Evolutionary conservation across 345 rosid genomes (phyloP).

Genomic region (Kandelia obovata): DNA sequence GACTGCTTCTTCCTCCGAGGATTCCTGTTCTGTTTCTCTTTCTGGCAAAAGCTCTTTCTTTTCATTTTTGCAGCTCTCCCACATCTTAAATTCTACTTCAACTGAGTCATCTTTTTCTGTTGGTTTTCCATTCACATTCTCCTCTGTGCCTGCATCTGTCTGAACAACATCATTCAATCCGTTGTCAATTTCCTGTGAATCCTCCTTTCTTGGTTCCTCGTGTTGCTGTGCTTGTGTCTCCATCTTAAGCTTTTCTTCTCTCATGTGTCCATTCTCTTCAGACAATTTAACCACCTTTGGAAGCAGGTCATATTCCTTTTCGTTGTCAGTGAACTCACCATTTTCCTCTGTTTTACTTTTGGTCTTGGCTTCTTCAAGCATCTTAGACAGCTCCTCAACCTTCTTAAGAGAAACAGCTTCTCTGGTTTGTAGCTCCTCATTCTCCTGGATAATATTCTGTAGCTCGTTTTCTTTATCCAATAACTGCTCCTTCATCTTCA

Average conservation of each 20-base stretch:
- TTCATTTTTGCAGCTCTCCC: conserved; percentile 97
- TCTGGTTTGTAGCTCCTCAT: conserved; percentile 63
- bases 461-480: conserved; percentile 76
- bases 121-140: conserved; percentile 43
- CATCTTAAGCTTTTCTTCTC: conserved; percentile 55
- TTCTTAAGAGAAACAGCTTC: conserved; percentile 57
- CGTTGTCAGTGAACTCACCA: conserved; percentile 72
- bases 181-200: conserved; percentile 35
- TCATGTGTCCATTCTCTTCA: conserved; percentile 77
- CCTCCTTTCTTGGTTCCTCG: conserved; percentile 39
- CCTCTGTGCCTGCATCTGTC: conserved; percentile 31
- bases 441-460: conserved; percentile 58
- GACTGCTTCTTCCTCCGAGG: conserved; percentile 68
- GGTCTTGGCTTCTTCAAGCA: conserved; percentile 73
- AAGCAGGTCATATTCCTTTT: conserved; percentile 86
- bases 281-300: conserved; percentile 90
- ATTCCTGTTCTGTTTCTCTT: conserved; percentile 64
- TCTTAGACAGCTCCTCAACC: conserved; percentile 70
- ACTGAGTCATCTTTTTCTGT: conserved; percentile 60
- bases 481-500: conserved; percentile 65
- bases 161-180: conserved; percentile 26
- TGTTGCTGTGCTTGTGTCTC: conserved; percentile 35
- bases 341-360: conserved; percentile 55
- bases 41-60: conserved; percentile 89
- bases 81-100: conserved; percentile 78